Evolutionary conservation across 2,329 filamentous ascomycete genomes (phyloP), one percentile per base, ranked within the genome.

Genomic region (Aureobasidium subglaciale): DNA sequence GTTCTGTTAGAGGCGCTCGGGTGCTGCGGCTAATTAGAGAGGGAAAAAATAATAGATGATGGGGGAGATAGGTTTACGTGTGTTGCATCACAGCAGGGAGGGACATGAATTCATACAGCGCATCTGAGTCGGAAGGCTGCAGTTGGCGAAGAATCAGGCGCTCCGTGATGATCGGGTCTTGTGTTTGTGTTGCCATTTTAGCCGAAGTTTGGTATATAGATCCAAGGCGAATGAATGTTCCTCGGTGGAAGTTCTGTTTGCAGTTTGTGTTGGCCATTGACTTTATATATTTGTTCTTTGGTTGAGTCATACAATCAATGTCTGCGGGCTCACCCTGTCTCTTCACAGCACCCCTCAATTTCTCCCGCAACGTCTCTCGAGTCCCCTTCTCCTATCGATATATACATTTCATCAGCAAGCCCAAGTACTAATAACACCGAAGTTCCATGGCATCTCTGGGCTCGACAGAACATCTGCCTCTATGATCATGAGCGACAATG

Each of bases 401-500:
- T 29, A 20, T 4, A 27, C 6, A n/a, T n/a, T n/a, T n/a, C n/a
- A n/a, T n/a, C n/a, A n/a, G n/a, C n/a, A n/a, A n/a, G n/a, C n/a
- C n/a, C n/a, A n/a, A n/a, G n/a, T n/a, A n/a, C n/a, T n/a, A n/a
- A n/a, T n/a, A n/a, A n/a, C n/a, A n/a, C n/a, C n/a, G n/a, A n/a
- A n/a, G n/a, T n/a, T n/a, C n/a, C n/a, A 25, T 22, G 29, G 32
- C 16, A 11, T 15, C 10, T 27, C 10, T 15, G 22, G 22, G 34
- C 2, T 3, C 11, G 7, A 18, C 2, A 25, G 0, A 15, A 11
- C 15, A 15, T 29, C 24, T 2, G 10, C 8, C 3, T 8, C 1
- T 10, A 24, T 30, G 11, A 58, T 25, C 9, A 68, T 67, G 64
- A 43, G 67, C 25, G 60, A 63, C 49, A 62, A 68, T 38, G 64